Conservation (phyloP, 225 moss, liverwort and hornwort genomes). For the Physcomitrellopsis africana region DNA sequence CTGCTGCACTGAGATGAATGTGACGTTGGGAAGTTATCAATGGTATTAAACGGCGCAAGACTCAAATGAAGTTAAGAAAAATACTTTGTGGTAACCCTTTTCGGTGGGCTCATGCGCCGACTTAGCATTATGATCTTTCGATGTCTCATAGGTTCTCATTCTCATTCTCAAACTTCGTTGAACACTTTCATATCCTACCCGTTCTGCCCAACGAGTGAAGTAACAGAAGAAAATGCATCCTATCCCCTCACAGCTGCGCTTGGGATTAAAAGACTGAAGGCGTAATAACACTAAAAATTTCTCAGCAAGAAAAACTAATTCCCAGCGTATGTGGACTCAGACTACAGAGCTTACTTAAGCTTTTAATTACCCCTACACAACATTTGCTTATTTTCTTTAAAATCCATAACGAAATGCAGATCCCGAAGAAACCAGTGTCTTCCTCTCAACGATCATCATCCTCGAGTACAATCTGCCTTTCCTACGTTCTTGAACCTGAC, state of each 20-base stretch:
- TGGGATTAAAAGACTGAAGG: not conserved
- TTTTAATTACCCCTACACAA: not conserved
- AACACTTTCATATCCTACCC: not conserved
- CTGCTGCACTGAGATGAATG: too few relatives aligned
- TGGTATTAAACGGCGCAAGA: not conserved
- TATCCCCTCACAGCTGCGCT: not conserved
- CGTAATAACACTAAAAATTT: not conserved
- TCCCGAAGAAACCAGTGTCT: not conserved
- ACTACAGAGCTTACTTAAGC: constrained; percentile 10
- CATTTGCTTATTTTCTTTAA: not conserved
- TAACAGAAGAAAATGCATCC: not conserved
- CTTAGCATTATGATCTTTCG: not conserved
- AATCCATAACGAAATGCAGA: not conserved
- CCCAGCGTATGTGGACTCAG: constrained; percentile 8
- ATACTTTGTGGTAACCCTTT: not conserved
- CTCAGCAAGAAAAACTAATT: constrained; percentile 5
- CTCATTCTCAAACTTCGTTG: not conserved
- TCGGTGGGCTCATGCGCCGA: constrained; percentile 4
- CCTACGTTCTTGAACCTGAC: not conserved
- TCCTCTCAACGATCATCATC: not conserved
- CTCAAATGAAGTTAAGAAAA: constrained; percentile 7
- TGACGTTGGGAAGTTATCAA: not conserved
- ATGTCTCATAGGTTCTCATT: not conserved
- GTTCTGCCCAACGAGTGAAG: not conserved
- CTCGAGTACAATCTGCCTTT: not conserved